Evolutionary conservation across 1,284 basidiomycete genomes (phyloP).

Genomic region (Ustilago esculenta): DNA sequence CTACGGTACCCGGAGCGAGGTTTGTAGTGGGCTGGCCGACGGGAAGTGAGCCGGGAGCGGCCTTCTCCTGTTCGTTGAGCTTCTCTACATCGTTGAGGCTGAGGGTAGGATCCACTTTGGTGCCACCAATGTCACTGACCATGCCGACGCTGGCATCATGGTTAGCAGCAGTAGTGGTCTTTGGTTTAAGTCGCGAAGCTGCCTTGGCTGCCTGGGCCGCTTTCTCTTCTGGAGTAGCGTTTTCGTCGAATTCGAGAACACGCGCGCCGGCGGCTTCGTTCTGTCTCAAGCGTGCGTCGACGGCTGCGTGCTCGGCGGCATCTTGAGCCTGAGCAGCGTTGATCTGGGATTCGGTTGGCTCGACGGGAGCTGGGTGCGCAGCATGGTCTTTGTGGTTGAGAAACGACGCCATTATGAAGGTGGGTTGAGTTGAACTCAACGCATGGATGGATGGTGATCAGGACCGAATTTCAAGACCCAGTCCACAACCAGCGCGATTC

Average conservation of each 20-base stretch:
- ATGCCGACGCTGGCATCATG: constrained; percentile 33
- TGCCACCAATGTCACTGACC: constrained; percentile 54
- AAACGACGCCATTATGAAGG: constrained; percentile 26
- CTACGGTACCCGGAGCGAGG: constrained; percentile 50
- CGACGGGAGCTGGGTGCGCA: constrained; percentile 7
- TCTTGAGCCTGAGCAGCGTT: constrained; percentile 41
- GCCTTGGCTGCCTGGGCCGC: constrained; percentile 53
- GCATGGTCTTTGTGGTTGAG: constrained; percentile 42
- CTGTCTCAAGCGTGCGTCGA: constrained; percentile 31
- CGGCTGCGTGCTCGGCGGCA: constrained; percentile 34
- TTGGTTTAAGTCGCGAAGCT: constrained; percentile 47
- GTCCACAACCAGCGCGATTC: no score
- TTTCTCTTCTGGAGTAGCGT: constrained; percentile 61
- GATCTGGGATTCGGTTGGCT: constrained; percentile 34
- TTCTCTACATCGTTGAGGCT: constrained; percentile 56
- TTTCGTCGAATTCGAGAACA: constrained; percentile 58
- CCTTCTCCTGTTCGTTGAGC: constrained; percentile 50
- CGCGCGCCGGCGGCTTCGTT: constrained; percentile 57
- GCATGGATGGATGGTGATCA: background rate
- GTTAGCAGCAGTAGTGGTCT: constrained; percentile 27
- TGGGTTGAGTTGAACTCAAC: background rate
- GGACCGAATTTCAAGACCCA: no score
- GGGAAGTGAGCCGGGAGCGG: constrained; percentile 51
- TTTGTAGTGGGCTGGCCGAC: constrained; percentile 47
- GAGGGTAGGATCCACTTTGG: constrained; percentile 56